Conservation (phyloP, 331 rosid species). For the Pyrus hybrid region DNA sequence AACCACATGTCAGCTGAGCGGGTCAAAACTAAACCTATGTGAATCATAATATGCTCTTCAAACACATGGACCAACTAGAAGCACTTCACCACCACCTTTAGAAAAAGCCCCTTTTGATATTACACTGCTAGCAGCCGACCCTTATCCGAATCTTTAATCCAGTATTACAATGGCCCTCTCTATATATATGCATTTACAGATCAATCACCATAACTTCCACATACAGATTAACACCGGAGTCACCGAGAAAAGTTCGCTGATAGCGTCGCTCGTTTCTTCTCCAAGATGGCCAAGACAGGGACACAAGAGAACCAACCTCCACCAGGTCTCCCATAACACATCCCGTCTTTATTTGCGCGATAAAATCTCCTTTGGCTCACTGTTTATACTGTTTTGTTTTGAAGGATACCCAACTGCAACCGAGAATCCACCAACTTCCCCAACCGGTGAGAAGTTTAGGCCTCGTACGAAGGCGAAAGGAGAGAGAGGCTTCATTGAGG, state of each 20-base stretch:
- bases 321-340: conserved; percentile 32
- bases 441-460: conserved; percentile 31
- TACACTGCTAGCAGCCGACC: background rate
- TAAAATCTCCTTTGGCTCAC: background rate
- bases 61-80: background rate
- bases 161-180: background rate
- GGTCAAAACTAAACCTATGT: background rate
- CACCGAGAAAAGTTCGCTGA: background rate
- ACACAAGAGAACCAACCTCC: conserved; percentile 44
- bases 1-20: background rate
- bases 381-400: conserved; percentile 4
- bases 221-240: background rate
- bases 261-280: background rate
- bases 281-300: conserved; percentile 43
- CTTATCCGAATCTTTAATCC: background rate
- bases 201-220: conserved; percentile 2
- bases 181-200: background rate
- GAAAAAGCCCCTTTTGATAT: background rate
- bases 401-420: conserved; percentile 59
- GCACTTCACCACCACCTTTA: background rate
- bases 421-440: conserved; percentile 40
- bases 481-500: conserved; percentile 74
- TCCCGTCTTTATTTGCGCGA: background rate
- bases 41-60: background rate
- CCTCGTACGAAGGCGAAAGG: conserved; percentile 39